Evolutionary conservation across 305 asterid genomes (phyloP).

Genomic region (Fraxinus dipetala): DNA sequence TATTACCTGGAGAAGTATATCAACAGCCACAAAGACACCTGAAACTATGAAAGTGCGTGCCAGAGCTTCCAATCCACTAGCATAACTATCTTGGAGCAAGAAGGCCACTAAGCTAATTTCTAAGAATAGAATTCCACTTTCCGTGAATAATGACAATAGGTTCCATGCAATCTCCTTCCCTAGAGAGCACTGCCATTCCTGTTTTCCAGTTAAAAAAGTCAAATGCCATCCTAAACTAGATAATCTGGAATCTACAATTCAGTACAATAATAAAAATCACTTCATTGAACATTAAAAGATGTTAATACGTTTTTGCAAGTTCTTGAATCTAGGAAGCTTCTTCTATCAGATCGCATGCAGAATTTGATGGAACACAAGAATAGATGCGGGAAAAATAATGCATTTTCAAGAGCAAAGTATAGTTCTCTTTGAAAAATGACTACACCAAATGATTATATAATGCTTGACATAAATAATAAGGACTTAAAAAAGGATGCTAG

Average conservation of each 20-base stretch:
- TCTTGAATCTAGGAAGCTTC: conserved; percentile 3
- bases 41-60: conserved; percentile 70
- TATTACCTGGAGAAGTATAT: conserved; percentile 73
- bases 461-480: background rate
- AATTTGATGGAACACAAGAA: background rate
- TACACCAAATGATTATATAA: background rate
- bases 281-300: background rate
- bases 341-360: background rate
- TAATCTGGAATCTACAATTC: background rate
- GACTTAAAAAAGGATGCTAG: background rate
- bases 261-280: background rate
- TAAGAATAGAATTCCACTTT: conserved; percentile 62
- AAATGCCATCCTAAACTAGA: background rate
- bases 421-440: background rate
- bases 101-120: conserved; percentile 74
- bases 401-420: background rate
- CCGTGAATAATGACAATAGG: conserved; percentile 59
- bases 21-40: conserved; percentile 66
- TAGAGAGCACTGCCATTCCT: conserved; percentile 85
- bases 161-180: conserved; percentile 69
- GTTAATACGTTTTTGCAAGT: background rate
- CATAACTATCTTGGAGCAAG: conserved; percentile 73
- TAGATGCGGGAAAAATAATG: background rate
- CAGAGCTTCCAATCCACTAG: conserved; percentile 75
- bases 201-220: conserved; percentile 19